Base-by-base conservation (phyloP, 176 grass and related monocot genomes). In the Phragmites australis region DNA sequence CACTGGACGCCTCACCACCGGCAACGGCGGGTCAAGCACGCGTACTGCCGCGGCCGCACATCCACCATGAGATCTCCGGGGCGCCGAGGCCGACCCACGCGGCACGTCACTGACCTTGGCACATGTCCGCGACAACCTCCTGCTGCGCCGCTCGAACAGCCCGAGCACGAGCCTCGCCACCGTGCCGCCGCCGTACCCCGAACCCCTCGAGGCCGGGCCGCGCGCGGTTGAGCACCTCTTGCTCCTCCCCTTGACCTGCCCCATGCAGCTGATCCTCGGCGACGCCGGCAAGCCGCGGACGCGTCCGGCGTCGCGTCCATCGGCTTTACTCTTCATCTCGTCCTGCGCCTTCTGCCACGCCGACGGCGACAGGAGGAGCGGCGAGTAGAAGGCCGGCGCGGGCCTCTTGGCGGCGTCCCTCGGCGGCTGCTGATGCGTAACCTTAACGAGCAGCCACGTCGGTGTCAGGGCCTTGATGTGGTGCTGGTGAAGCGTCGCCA, bases 201-300 rank as follows among this genome's bases (percentile, higher is more conserved):
- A 16, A 2, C 29, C 50, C 30, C 31, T 61, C 25, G 61, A 6
- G 11, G 18, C 15, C 16, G 37, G 16, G 60, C 41, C 29, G 2
- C 58, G 80, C 67, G 42, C 68, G n/a, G 29, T 47, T 48, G 75
- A 21, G 43, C 68, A 79, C 1, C 42, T 29, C 34, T 3, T 25
- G 22, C 14, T 17, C 61, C 47, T 29, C 32, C 87, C 81, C 60
- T 88, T 88, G 69, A 88, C 62, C 68, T 88, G 75, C 69, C 87
- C 87, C 87, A 84, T 75, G 81, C 76, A 88, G 70, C 43, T 43
- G 81, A 88, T 84, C 87, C 81, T 88, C 52, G 87, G 87, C 22
- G 87, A 88, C 61, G 32, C 76, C 43, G 81, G 87, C 14, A 70
- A 42, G 50, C n/a, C 7, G 1, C 16, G 26, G 26, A 1, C 34